A percentile compares a stretch with the other conserved stretches of the same genome.
These are phyloP conservation scores for Trifolium fragiferum DNA, from an alignment of 306 rosid genomes.

Conservation along the genomic window DNA sequence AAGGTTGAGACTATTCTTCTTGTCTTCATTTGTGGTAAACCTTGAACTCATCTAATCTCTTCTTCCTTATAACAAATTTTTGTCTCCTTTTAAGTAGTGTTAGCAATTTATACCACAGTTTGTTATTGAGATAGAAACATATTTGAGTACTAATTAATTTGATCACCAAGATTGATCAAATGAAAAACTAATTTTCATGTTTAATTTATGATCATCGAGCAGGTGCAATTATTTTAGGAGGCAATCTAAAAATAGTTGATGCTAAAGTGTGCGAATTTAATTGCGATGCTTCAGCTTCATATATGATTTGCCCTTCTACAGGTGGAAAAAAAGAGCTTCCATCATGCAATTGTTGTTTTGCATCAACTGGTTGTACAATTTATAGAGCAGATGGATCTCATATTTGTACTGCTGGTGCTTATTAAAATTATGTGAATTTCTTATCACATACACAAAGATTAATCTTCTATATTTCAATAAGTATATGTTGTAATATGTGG, in stretches of 20 bases:
- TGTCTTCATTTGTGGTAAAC: not conserved
- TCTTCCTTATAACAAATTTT: not conserved
- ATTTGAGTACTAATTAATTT: no score
- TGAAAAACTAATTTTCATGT: not conserved
- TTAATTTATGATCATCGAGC: constrained; percentile 20
- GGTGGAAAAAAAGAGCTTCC: constrained; percentile 45
- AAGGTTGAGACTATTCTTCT: not conserved
- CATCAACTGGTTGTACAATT: constrained; percentile 43
- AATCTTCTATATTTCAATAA: no score
- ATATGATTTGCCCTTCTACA: constrained; percentile 59
- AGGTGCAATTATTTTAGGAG: constrained; percentile 36
- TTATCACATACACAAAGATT: not conserved
- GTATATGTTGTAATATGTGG: not conserved
- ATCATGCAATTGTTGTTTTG: constrained; percentile 54
- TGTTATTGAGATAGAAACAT: not conserved
- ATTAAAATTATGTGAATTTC: constrained; percentile 2
- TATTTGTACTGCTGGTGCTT: constrained; percentile 46
- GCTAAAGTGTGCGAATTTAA: constrained; percentile 28
- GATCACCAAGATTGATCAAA: no score
- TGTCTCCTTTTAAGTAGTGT: not conserved
- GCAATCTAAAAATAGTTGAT: not conserved
- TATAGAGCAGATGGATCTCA: constrained; percentile 44
- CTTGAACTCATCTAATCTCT: not conserved
- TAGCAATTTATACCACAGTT: not conserved
- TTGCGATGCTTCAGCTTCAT: constrained; percentile 30